Conservation (phyloP, 2,329 filamentous ascomycete genomes). For the Pestalotiopsis sp. region DNA sequence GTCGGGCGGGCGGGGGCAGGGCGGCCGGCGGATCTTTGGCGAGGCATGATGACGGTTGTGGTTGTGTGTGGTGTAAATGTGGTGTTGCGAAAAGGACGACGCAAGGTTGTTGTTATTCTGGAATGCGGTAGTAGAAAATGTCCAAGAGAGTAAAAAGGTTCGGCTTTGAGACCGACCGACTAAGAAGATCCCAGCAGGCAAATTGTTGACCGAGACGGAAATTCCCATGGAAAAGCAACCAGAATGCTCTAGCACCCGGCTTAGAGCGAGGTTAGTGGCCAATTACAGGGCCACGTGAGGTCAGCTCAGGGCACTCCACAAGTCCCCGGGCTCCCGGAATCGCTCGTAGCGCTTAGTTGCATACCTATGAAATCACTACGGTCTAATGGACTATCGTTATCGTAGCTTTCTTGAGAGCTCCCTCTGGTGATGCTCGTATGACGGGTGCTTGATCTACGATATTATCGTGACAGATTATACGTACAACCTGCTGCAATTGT, state of each 20-base stretch:
- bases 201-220: constrained; percentile 6
- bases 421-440: constrained; percentile 7
- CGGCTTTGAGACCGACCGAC: constrained; percentile 1
- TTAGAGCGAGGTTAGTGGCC: constrained; percentile 2
- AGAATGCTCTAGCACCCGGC: constrained; percentile 9
- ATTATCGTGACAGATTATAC: not conserved
- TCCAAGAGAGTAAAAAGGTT: not conserved
- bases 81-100: not conserved
- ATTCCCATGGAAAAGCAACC: not conserved
- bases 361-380: not conserved
- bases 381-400: constrained; percentile 11
- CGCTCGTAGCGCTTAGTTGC: not conserved
- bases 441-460: not conserved
- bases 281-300: constrained; percentile 10
- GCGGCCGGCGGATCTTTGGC: constrained; percentile 70
- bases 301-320: constrained; percentile 5
- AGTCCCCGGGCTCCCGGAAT: not conserved
- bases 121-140: not conserved
- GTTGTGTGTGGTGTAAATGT: constrained; percentile 11
- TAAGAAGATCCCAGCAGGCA: not conserved
- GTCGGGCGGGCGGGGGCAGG: constrained; percentile 63
- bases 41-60: constrained; percentile 63
- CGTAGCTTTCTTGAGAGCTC: constrained; percentile 1
- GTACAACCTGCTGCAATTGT: not conserved
- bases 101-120: not conserved